phyloP scores from a whole-genome alignment of 1,139 yeast genomes.

The Taphrina flavorubra region DNA sequence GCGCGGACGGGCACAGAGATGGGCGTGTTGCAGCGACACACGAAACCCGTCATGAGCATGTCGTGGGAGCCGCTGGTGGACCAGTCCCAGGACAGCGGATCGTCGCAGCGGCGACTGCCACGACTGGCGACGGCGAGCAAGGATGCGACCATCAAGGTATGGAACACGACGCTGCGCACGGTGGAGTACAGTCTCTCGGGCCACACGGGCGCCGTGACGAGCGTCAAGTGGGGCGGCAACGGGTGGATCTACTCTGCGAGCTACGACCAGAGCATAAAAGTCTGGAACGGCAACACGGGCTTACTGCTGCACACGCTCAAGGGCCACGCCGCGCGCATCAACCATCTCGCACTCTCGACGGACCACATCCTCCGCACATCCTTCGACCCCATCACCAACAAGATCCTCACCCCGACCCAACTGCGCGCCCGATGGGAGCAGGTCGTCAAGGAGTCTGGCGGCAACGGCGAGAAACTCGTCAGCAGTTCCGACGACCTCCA shows the following conservation, averaged over 20 bases:
- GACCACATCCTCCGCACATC: slow-evolving; percentile 88
- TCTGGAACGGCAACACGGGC: slow-evolving; percentile 68
- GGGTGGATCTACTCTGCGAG: slow-evolving; percentile 87
- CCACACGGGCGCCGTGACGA: slow-evolving; percentile 85
- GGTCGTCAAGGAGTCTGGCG: slow-evolving; percentile 69
- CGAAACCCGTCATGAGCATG: slow-evolving; percentile 85
- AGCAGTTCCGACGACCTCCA: slow-evolving; percentile 98
- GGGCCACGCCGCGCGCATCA: slow-evolving; percentile 98
- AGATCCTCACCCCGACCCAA: slow-evolving; percentile 48
- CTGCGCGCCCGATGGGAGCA: slow-evolving; percentile 76
- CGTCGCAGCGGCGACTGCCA: slow-evolving; percentile 53
- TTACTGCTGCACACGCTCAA: slow-evolving; percentile 71
- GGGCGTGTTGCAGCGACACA: slow-evolving; percentile 75
- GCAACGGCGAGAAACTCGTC: slow-evolving; percentile 78
- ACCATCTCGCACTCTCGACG: slow-evolving; percentile 87
- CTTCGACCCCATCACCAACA: slow-evolving; percentile 51
- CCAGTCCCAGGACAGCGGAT: too few species aligned
- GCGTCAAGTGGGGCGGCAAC: slow-evolving; percentile 95
- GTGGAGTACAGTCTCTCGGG: slow-evolving; percentile 74
- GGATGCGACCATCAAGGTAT: slow-evolving; percentile 85
- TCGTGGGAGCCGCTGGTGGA: slow-evolving; percentile 92
- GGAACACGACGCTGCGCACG: slow-evolving; percentile 86
- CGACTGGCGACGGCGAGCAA: slow-evolving; percentile 86
- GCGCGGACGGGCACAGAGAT: slow-evolving; percentile 72
- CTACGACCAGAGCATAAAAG: slow-evolving; percentile 91